These are phyloP conservation scores for Ascosphaera pollenicola DNA, from an alignment of 2,329 filamentous ascomycete species.

Conservation along the genomic window DNA sequence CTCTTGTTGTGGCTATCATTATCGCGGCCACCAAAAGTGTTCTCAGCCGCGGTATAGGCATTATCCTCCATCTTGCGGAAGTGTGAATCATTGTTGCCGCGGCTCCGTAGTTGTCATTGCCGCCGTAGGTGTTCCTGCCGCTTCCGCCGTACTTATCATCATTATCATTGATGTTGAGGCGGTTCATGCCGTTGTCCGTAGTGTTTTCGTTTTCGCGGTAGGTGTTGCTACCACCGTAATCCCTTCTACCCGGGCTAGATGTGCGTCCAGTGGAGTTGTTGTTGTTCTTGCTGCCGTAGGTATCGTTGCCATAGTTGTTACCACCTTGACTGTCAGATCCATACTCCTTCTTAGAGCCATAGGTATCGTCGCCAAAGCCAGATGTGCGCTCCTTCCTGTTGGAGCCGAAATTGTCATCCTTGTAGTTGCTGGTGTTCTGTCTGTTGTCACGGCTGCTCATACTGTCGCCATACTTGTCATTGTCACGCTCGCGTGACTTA, in stretches of 20 bases:
- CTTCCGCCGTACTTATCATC: neutral
- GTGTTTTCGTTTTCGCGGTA: neutral
- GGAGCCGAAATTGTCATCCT: neutral
- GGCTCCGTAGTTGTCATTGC: neutral
- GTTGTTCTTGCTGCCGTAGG: neutral
- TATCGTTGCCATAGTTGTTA: neutral
- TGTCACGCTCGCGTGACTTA: too few relatives aligned
- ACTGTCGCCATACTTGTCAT: too few relatives aligned
- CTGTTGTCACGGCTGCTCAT: neutral
- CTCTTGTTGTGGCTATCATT: too few relatives aligned
- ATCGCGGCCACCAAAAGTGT: too few relatives aligned
- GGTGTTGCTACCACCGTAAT: neutral
- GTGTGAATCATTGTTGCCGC: too few relatives aligned
- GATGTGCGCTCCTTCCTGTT: too few relatives aligned
- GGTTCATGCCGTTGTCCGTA: neutral
- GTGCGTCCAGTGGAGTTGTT: neutral
- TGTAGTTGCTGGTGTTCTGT: neutral
- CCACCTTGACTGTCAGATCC: too few relatives aligned
- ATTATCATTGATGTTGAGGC: neutral
- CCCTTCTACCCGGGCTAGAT: too few relatives aligned
- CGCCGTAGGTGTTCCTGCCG: neutral
- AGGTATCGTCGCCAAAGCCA: too few relatives aligned
- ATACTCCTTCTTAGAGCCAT: too few relatives aligned
- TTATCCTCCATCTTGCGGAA: too few relatives aligned
- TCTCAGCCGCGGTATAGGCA: too few relatives aligned